Base-by-base conservation (phyloP, 495 filamentous ascomycete species). In the Penicillium roqueforti region DNA sequence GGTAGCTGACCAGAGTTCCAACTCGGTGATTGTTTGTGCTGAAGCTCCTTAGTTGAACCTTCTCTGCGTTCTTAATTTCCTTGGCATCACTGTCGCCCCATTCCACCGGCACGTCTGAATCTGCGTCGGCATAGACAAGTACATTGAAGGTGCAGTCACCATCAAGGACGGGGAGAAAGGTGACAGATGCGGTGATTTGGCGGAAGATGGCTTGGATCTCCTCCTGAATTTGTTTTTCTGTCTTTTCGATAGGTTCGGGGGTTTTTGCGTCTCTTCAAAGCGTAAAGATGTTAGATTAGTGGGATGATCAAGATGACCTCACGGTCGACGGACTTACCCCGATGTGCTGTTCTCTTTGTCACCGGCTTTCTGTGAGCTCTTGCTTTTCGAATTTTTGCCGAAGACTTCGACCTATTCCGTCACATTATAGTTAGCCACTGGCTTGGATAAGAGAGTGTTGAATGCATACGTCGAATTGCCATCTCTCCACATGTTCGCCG, bases 71-170 rank as follows among this genome's bases (percentile, higher is more conserved):
- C 66, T 85, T 86, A 61, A 98, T 96, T 77, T 98, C 93, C 75
- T 96, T 97, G 43, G 95, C 92, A 67, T 98, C 93, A 62, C 89
- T 95, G 74, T 98, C 93, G 31, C 93, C 93, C 93, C 93, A 98
- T 71, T 98, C 95, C 53, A 98, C 87, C 6, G 93, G 93, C 14
- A 98, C 93, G 22, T 98, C 93, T 20, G 88, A 92, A 69, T 96
- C 91, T 7, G 91, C 93, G 65, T 97, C 93, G 34, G 93, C 95
- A 66, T 98, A 98, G 4, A 98, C 93, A 22, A 98, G 79, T 19
- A 98, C 92, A 67, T 98, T 98, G 79, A 98, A 98, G 11, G 95
- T 97, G 80, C 92, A 98, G 61, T 92, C 85, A 26, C 91, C 90
- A 40, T 87, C 85, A 3, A 98, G 81, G 72, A 96, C 90, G 1